Evolutionary conservation across 495 filamentous ascomycete genomes (phyloP).

Genomic region (Recurvomyces mirabilis): DNA sequence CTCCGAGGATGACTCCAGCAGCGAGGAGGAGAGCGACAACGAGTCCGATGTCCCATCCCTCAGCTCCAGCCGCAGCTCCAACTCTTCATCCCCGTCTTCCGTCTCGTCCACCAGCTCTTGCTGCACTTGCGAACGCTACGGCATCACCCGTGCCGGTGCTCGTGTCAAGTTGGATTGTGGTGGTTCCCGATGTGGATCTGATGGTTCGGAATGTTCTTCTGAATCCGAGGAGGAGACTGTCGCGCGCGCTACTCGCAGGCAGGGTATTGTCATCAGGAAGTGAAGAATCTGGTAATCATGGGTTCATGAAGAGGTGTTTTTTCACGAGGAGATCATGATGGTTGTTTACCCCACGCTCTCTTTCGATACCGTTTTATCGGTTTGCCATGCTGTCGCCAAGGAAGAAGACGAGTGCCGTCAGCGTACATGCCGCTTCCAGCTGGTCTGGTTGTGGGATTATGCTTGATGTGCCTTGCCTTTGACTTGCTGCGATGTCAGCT

Average conservation of each 20-base stretch:
- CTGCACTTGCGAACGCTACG: conserved; percentile 90
- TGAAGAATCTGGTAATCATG: conserved; percentile 1
- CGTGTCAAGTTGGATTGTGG: conserved; percentile 91
- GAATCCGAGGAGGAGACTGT: conserved; percentile 28
- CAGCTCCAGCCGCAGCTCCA: conserved; percentile 62
- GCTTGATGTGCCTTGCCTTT: no score
- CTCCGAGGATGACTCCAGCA: conserved; percentile 8
- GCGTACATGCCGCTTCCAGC: conserved; percentile 11
- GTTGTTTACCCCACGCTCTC: neutral
- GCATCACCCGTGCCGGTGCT: conserved; percentile 84
- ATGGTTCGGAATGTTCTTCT: conserved; percentile 45
- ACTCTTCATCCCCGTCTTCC: conserved; percentile 59
- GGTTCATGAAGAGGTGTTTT: neutral
- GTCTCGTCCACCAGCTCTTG: conserved; percentile 58
- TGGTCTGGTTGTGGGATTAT: conserved; percentile 14
- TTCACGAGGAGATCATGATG: neutral
- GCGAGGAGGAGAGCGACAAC: conserved; percentile 30
- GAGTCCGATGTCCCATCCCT: conserved; percentile 42
- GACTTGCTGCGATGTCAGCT: neutral
- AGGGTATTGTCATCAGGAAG: conserved; percentile 63
- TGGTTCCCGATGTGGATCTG: conserved; percentile 65
- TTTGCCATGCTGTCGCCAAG: conserved; percentile 1
- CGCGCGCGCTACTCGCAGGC: conserved; percentile 45
- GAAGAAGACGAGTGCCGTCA: conserved; percentile 2
- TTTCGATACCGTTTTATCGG: neutral